These are phyloP conservation scores for Nicotiana tabacum DNA, from an alignment of 257 asterid genomes.

Conservation along the genomic window DNA sequence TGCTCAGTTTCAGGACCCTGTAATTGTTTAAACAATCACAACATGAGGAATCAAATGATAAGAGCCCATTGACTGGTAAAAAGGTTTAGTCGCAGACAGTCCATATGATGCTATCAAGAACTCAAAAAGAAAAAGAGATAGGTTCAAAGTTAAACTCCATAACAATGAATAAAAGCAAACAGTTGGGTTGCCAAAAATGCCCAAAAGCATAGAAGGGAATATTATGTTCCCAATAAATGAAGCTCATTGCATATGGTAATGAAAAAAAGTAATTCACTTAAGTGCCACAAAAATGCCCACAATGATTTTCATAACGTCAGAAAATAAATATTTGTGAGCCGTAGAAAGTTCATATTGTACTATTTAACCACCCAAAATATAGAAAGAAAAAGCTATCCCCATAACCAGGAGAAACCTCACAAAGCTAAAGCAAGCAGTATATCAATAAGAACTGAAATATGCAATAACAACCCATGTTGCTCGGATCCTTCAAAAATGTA, in stretches of 20 bases:
- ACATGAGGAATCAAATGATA: neutral
- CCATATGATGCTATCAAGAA: neutral
- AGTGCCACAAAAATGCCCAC: neutral
- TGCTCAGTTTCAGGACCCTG: constrained; percentile 79
- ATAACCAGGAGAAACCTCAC: neutral
- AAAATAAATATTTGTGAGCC: neutral
- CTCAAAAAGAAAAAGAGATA: neutral
- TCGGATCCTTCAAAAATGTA: too few relatives aligned
- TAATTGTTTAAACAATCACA: neutral
- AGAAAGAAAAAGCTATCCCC: neutral
- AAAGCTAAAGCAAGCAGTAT: neutral
- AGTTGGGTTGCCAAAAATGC: neutral
- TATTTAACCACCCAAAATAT: neutral
- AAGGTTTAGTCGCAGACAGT: neutral
- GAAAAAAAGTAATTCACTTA: neutral
- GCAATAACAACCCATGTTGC: neutral
- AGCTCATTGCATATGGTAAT: neutral
- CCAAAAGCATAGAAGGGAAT: neutral
- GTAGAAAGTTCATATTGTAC: neutral
- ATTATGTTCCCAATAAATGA: neutral
- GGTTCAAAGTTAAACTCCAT: neutral
- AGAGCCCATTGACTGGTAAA: neutral
- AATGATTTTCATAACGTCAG: neutral
- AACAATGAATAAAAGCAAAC: neutral
- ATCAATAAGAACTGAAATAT: neutral